Base-by-base conservation (phyloP, 768 basidiomycete genomes). In the Mycena rosella region DNA sequence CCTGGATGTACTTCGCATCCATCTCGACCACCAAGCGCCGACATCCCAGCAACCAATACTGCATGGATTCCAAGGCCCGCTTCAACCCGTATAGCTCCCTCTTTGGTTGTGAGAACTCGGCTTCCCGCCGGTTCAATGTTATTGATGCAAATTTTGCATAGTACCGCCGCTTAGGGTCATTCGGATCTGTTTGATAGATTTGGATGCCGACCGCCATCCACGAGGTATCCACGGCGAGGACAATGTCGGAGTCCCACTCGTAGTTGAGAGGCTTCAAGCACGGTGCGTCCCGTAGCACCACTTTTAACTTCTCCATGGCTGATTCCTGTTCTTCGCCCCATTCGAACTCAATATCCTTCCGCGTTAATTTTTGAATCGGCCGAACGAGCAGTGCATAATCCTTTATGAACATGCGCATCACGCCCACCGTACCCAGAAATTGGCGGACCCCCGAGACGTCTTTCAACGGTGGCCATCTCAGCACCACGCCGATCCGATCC, bases 211-310 rank as follows among this genome's bases (percentile, higher is more conserved):
- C 54, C 29, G 11, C 68, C 62, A 11, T 63, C 10, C 53, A 30
- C 1, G 69, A 75, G 0, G 76, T 74, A 60, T 81, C 77, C 0
- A 79, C 79, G 0, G 78, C 63, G 3, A 81, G 38, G 7, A 77
- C 74, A 18, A 79, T 67, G 10, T 71, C 68, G 8, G 45, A 22
- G 3, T 65, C 54, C 32, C n/a, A n/a, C n/a, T n/a, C n/a, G n/a
- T n/a, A n/a, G n/a, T n/a, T n/a, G n/a, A n/a, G n/a, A n/a, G n/a
- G 32, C 13, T 34, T 34, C 32, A 34, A 34, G 32, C 32, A 34
- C 13, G 32, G 32, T 34, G 13, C 32, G 32, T 34, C 32, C 32
- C 13, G 32, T 34, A 34, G 32, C 32, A 34, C 32, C 32, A 34
- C 6, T 34, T 34, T 34, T 13, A 34, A 34, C 32, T 34, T 34